phyloP scores from a whole-genome alignment of 805 yeast genomes.

The Myxozyma melibiosi region DNA sequence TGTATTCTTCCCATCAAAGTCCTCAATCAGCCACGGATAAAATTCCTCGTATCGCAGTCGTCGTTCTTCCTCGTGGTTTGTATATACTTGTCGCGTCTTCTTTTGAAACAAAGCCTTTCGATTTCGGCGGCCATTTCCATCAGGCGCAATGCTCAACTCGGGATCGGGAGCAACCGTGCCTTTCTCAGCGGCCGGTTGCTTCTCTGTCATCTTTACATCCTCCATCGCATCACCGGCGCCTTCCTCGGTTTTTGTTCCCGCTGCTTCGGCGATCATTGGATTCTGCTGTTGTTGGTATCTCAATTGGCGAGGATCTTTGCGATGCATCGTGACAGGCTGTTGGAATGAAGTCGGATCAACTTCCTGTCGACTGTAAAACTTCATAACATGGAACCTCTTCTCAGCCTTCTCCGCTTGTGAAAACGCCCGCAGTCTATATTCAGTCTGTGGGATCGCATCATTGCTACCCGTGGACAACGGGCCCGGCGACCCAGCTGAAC shows the following conservation, averaged over 20 bases:
- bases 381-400: slow-evolving; percentile 71
- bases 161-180: slow-evolving; percentile 32
- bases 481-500: background rate
- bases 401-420: slow-evolving; percentile 60
- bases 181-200: slow-evolving; percentile 41
- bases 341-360: slow-evolving; percentile 75
- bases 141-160: slow-evolving; percentile 20
- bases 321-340: slow-evolving; percentile 81
- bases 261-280: slow-evolving; percentile 30
- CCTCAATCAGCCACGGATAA: slow-evolving; percentile 98
- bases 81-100: slow-evolving; percentile 81
- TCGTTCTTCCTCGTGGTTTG: slow-evolving; percentile 79
- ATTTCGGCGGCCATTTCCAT: slow-evolving; percentile 16
- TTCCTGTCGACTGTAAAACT: slow-evolving; percentile 70
- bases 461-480: background rate
- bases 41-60: slow-evolving; percentile 91
- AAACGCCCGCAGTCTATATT: slow-evolving; percentile 70
- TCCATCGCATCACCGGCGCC: slow-evolving; percentile 25
- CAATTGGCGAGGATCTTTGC: slow-evolving; percentile 90
- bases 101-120: slow-evolving; percentile 59
- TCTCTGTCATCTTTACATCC: slow-evolving; percentile 31
- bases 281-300: slow-evolving; percentile 69
- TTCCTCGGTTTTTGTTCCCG: slow-evolving; percentile 20
- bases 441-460: slow-evolving; percentile 6
- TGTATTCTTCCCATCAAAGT: slow-evolving; percentile 89